Evolutionary conservation across 352 stramenopile species (phyloP).

Genomic region (Phytophthora kernoviae): DNA sequence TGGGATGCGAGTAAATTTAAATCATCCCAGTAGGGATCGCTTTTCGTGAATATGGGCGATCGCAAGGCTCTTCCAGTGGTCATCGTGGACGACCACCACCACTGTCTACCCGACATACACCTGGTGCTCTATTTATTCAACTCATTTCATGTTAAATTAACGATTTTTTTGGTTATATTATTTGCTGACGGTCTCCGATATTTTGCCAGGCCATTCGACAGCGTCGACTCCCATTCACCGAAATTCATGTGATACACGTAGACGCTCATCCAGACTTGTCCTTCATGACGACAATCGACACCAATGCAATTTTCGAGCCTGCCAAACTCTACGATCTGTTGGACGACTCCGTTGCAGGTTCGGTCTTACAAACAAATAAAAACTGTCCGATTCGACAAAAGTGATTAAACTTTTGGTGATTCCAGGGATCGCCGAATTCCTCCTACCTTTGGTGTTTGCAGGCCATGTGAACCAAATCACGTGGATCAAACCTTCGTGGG

Average conservation of each 20-base stretch:
- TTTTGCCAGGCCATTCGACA: slow-evolving; percentile 67
- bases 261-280: slow-evolving; percentile 89
- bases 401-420: background rate
- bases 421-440: slow-evolving; percentile 85
- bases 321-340: slow-evolving; percentile 76
- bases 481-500: slow-evolving; percentile 88
- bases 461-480: slow-evolving; percentile 77
- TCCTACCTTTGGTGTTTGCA: slow-evolving; percentile 78
- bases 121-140: slow-evolving; percentile 30
- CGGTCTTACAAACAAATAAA: slow-evolving; percentile 6
- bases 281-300: slow-evolving; percentile 52
- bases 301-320: slow-evolving; percentile 63
- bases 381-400: background rate
- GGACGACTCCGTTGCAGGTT: slow-evolving; percentile 58
- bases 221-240: slow-evolving; percentile 63
- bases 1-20: background rate
- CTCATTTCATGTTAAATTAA: too few relatives aligned
- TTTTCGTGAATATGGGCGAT: background rate
- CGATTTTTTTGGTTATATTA: too few relatives aligned
- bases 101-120: slow-evolving; percentile 77
- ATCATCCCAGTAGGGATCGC: background rate
- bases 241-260: slow-evolving; percentile 78
- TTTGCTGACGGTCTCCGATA: slow-evolving; percentile 3
- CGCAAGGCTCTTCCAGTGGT: slow-evolving; percentile 40
- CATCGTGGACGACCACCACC: slow-evolving; percentile 81